Evolutionary conservation across 345 rosid genomes (phyloP), one percentile per base, ranked within the genome.

Genomic region (Aquilaria sinensis): DNA sequence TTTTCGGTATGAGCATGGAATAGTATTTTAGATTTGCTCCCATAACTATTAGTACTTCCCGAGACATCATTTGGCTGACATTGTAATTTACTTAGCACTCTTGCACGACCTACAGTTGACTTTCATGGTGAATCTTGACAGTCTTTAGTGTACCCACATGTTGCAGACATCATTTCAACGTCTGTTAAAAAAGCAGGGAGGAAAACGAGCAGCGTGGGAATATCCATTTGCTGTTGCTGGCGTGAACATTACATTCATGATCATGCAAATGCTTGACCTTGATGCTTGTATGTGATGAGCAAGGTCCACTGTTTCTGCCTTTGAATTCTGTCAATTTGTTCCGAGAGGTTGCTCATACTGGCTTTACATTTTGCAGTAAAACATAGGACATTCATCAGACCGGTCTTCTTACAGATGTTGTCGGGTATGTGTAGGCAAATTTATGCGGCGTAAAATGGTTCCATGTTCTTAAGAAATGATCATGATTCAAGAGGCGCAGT

Each of bases 191-290:
- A 93, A 87, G 77, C 87, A 87, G 30, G 96, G 81, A 56, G 98
- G 97, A 14, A 76, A 85, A 64, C 74, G 94, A 80, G 81, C 97
- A 9, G 94, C 82, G 0, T 93, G 96, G 98, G 97, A 93, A 56
- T 93, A 93, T 60, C 98, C 98, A 7, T 93, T 93, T 54, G 98
- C 98, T 53, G 98, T 93, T 71, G 98, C 96, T 51, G 98, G 98
- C 14, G 90, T 93, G 61, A 93, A 93, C 70, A 70, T 93, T 14
- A 93, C 98, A 6, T 93, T 93, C 83, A 93, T 93, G 98, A 77
- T 93, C 71, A 93, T 87, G 85, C 98, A 87, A 75, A 87, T 90
- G 97, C 96, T 93, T 5, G 96, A 90, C 61, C 94, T 93, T 51
- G 94, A 93, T 45, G 87, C 96, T 9, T 60, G 97, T 93, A 67